Conservation (phyloP, 2,329 filamentous ascomycete genomes). For the Pseudogymnoascus pannorum region DNA sequence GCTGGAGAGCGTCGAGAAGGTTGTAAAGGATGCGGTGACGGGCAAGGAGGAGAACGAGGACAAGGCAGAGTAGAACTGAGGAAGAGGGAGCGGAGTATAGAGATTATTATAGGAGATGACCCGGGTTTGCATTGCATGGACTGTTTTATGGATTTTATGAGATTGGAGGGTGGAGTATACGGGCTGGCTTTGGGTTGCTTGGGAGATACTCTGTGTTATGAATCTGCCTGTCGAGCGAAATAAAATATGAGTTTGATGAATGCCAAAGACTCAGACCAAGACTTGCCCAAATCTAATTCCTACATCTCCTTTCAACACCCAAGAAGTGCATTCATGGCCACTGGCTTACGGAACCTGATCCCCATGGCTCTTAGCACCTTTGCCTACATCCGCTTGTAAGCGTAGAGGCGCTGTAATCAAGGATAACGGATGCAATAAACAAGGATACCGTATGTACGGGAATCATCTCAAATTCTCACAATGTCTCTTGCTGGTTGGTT, state of each 20-base stretch:
- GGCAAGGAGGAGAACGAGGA: background rate
- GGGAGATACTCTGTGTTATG: constrained; percentile 8
- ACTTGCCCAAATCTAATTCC: background rate
- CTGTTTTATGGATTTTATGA: background rate
- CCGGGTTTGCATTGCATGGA: background rate
- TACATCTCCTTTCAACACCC: background rate
- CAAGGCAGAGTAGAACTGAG: background rate
- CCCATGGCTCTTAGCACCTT: background rate
- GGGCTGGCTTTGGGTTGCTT: constrained; percentile 1
- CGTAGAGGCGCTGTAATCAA: background rate
- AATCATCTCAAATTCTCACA: background rate
- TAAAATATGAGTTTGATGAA: constrained; percentile 1
- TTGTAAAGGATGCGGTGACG: background rate
- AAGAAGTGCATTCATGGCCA: background rate
- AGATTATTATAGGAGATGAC: background rate
- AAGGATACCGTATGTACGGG: background rate
- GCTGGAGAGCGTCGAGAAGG: background rate
- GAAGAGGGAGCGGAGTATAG: background rate
- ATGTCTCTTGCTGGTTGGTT: background rate
- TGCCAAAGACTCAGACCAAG: background rate
- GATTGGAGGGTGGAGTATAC: background rate
- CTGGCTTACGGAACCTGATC: background rate
- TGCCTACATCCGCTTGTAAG: background rate
- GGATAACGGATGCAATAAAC: background rate
- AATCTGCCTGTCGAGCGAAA: background rate